phyloP scores from a whole-genome alignment of 139 green algal species.

The Nannochloris sp. region DNA sequence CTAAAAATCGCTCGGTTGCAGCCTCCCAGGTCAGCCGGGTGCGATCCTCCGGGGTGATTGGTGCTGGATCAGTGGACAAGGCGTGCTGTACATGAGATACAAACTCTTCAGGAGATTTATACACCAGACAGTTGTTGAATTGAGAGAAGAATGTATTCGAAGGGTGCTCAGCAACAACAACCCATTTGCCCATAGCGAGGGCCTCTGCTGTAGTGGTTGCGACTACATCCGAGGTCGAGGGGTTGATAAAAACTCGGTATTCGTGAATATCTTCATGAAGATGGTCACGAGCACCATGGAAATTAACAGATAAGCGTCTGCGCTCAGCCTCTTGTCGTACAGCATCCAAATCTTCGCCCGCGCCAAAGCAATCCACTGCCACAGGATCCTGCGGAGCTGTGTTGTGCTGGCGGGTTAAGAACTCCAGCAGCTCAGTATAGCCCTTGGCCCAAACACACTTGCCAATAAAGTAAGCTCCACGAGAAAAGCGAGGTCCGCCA shows the following conservation, averaged over 20 bases:
- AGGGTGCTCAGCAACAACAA: slow-evolving; percentile 90
- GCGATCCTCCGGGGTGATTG: slow-evolving; percentile 66
- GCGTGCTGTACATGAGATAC: slow-evolving; percentile 60
- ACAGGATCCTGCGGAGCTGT: slow-evolving; percentile 10
- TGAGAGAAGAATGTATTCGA: slow-evolving; percentile 88
- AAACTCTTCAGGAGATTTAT: slow-evolving; percentile 81
- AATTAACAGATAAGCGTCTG: slow-evolving; percentile 59
- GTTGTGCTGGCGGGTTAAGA: slow-evolving; percentile 44
- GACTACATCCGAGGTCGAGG: slow-evolving; percentile 88
- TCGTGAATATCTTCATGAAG: slow-evolving; percentile 68
- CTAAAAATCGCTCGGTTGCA: slow-evolving; percentile 89
- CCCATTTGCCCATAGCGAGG: slow-evolving; percentile 98
- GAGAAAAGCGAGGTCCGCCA: slow-evolving; percentile 24
- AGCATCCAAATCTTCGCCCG: slow-evolving; percentile 73
- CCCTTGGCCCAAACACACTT: slow-evolving; percentile 96
- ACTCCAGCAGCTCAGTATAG: slow-evolving; percentile 94
- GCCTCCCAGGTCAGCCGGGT: slow-evolving; percentile 89
- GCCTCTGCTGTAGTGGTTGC: slow-evolving; percentile 97
- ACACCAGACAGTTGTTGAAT: slow-evolving; percentile 78
- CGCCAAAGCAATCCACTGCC: slow-evolving; percentile 89
- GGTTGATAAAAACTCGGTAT: slow-evolving; percentile 98
- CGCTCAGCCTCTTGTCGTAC: slow-evolving; percentile 33
- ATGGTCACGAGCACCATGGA: slow-evolving; percentile 88
- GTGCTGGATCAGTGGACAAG: slow-evolving; percentile 58
- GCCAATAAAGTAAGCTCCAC: slow-evolving; percentile 94